Percentiles rank a stretch among this genome's conserved stretches.
Conservation (phyloP, 352 stramenopile species). For the Plasmopara viticola region DNA sequence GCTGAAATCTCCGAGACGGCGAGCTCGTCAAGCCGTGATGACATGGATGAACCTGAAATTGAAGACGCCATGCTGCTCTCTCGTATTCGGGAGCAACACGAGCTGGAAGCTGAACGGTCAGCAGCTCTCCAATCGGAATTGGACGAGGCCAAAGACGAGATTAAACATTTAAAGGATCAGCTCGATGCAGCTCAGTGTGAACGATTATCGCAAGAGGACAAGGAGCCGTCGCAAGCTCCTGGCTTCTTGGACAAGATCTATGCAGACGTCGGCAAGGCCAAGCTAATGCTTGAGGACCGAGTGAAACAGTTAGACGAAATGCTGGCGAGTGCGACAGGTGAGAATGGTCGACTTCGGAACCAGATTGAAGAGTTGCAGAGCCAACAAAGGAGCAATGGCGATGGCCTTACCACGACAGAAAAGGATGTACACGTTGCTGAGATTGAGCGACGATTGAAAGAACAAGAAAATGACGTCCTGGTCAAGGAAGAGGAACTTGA, state of each 20-base stretch:
- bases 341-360: slow-evolving; percentile 41
- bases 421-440: slow-evolving; percentile 12
- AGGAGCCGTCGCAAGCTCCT: slow-evolving; percentile 12
- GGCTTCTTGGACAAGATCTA: slow-evolving; percentile 80
- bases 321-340: slow-evolving; percentile 36
- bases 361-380: slow-evolving; percentile 29
- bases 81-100: slow-evolving; percentile 32
- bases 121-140: slow-evolving; percentile 35
- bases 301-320: slow-evolving; percentile 50
- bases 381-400: slow-evolving; percentile 6
- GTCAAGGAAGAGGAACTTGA: slow-evolving; percentile 14
- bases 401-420: slow-evolving; percentile 10
- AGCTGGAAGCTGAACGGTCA: slow-evolving; percentile 27
- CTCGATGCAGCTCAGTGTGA: slow-evolving; percentile 24
- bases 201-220: slow-evolving; percentile 7
- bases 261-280: slow-evolving; percentile 73
- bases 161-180: slow-evolving; percentile 26
- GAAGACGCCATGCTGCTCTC: slow-evolving; percentile 25
- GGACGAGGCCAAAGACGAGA: slow-evolving; percentile 27
- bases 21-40: slow-evolving; percentile 39
- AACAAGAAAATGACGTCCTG: slow-evolving; percentile 20
- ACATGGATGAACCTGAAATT: slow-evolving; percentile 42
- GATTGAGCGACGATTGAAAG: slow-evolving; percentile 19
- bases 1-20: slow-evolving; percentile 41
- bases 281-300: slow-evolving; percentile 61